Evolutionary conservation across 768 basidiomycete genomes (phyloP).

Genomic region (Tylopilus cervinicoccineus): DNA sequence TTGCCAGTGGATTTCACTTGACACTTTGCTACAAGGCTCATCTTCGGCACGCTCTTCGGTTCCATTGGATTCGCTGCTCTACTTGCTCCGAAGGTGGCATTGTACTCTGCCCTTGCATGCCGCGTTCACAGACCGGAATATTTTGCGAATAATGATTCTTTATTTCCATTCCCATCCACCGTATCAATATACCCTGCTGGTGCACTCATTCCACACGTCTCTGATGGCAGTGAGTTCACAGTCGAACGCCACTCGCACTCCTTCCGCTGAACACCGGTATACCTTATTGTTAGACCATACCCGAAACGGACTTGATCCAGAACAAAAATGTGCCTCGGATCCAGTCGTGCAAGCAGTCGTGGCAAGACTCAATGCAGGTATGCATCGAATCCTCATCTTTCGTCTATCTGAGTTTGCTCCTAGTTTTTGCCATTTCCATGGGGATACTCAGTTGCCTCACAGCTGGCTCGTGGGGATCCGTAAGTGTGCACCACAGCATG

Average conservation of each 20-base stretch:
- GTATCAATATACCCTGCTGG: not conserved
- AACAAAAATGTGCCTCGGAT: slow-evolving; percentile 53
- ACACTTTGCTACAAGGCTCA: slow-evolving; percentile 43
- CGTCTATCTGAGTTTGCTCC: not conserved
- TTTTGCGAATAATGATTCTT: slow-evolving; percentile 9
- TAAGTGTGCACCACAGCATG: slow-evolving; percentile 34
- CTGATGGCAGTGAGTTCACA: not conserved
- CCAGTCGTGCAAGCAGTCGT: slow-evolving; percentile 72
- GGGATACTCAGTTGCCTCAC: slow-evolving; percentile 77
- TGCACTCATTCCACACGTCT: not conserved
- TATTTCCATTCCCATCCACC: not conserved
- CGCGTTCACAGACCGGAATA: slow-evolving; percentile 59
- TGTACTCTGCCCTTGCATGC: slow-evolving; percentile 74
- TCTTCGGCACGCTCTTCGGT: slow-evolving; percentile 49
- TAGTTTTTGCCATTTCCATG: slow-evolving; percentile 60
- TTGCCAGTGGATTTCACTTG: not conserved
- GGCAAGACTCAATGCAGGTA: slow-evolving; percentile 61
- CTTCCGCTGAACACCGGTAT: slow-evolving; percentile 3
- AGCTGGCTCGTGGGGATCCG: slow-evolving; percentile 83
- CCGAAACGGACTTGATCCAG: not conserved
- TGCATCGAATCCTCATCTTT: slow-evolving; percentile 15
- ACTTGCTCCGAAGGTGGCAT: slow-evolving; percentile 66
- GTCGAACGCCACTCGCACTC: not conserved
- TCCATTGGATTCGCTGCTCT: slow-evolving; percentile 54
- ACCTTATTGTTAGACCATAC: not conserved